Evolutionary conservation across 495 filamentous ascomycete genomes (phyloP).

Genomic region (Staphylotrichum tortipilum): DNA sequence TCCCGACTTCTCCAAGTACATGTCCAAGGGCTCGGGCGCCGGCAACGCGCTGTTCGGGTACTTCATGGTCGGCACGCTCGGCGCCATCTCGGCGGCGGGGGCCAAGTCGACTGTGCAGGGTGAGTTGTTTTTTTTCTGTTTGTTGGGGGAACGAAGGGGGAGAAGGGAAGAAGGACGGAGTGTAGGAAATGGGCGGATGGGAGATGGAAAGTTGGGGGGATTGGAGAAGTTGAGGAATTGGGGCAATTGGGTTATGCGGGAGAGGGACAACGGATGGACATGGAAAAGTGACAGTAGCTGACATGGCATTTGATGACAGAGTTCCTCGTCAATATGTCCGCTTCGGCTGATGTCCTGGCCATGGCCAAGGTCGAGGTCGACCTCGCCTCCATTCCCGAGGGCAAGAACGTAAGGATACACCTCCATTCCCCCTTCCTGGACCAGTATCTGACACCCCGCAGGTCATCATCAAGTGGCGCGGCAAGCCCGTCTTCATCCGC

Average conservation of each 20-base stretch:
- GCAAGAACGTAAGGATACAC: conserved; percentile 87
- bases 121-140: conserved; percentile 37
- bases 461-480: conserved; percentile 99
- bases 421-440: background rate
- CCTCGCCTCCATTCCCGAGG: conserved; percentile 84
- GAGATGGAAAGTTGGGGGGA: too few relatives aligned
- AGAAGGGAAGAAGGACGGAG: too few relatives aligned
- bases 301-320: conserved; percentile 44
- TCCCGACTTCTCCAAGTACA: conserved; percentile 85
- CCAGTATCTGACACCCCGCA: conserved; percentile 24
- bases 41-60: conserved; percentile 85
- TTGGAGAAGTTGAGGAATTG: conserved; percentile 3
- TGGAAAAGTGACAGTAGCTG: conserved; percentile 8
- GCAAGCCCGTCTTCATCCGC: conserved; percentile 99
- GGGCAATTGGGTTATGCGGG: conserved; percentile 2
- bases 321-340: conserved; percentile 99
- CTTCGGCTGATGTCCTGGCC: conserved; percentile 95
- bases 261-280: too few relatives aligned
- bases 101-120: conserved; percentile 96
- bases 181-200: too few relatives aligned
- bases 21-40: conserved; percentile 52
- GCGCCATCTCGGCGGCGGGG: conserved; percentile 78
- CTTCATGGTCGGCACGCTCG: conserved; percentile 97
- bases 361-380: conserved; percentile 99
- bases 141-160: too few relatives aligned